Percentiles rank a stretch among this genome's conserved stretches.
Conservation (phyloP, 352 stramenopile genomes). For the Globisporangium splendens region DNA sequence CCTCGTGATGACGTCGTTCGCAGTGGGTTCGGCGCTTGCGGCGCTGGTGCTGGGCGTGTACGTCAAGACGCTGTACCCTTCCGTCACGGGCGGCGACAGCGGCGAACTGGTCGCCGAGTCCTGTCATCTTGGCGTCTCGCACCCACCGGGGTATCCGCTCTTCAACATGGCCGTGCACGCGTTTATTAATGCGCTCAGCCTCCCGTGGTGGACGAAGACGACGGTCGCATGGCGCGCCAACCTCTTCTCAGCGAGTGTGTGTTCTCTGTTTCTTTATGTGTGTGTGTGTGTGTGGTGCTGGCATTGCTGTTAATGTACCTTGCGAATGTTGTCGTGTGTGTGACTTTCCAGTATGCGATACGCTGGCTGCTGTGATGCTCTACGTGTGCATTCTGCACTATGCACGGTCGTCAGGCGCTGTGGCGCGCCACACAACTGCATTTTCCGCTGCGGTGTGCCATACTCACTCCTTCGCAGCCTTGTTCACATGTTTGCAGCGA, state of each 20-base stretch:
- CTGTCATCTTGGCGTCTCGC: constrained; percentile 90
- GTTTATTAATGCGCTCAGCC: constrained; percentile 33
- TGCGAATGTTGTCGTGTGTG: constrained; percentile 4
- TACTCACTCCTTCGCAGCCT: too few species aligned
- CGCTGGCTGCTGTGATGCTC: constrained; percentile 44
- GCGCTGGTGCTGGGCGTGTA: constrained; percentile 61
- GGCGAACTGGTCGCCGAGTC: constrained; percentile 93
- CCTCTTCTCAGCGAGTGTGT: constrained; percentile 73
- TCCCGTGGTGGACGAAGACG: neutral
- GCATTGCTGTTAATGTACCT: too few species aligned
- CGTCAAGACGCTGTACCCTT: constrained; percentile 73
- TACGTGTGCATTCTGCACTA: constrained; percentile 54
- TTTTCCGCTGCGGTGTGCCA: constrained; percentile 50
- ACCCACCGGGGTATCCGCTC: constrained; percentile 93
- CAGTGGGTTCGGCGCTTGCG: neutral
- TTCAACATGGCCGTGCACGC: constrained; percentile 89
- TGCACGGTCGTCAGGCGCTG: constrained; percentile 12
- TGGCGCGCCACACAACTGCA: constrained; percentile 28
- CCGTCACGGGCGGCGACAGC: constrained; percentile 87
- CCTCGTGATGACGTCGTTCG: too few species aligned
- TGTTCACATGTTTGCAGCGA: too few species aligned
- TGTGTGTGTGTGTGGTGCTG: neutral
- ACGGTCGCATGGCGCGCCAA: constrained; percentile 86
- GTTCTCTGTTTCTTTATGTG: neutral
- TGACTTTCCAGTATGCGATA: constrained; percentile 45